Conservation (phyloP, 2,329 filamentous ascomycete genomes). For the Sclerotinia borealis region DNA sequence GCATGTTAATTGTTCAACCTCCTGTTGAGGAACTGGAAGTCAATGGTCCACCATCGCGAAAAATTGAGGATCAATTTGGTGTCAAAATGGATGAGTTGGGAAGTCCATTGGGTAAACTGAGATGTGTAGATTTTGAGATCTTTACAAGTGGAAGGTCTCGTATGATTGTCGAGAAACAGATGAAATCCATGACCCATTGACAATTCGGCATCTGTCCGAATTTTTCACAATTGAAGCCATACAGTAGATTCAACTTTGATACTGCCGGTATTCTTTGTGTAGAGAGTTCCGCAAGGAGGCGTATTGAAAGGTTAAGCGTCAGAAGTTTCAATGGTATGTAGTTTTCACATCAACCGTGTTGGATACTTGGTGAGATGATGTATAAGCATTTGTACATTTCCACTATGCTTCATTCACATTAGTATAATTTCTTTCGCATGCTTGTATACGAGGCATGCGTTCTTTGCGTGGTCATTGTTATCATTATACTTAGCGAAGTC, state of each 20-base stretch:
- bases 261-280: background rate
- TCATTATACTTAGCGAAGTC: background rate
- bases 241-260: background rate
- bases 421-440: background rate
- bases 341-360: background rate
- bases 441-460: too few relatives aligned
- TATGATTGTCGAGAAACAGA: conserved; percentile 7
- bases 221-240: background rate
- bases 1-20: conserved; percentile 9
- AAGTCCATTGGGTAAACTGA: conserved; percentile 1
- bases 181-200: background rate
- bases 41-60: background rate
- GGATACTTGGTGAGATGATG: background rate
- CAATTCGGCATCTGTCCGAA: background rate
- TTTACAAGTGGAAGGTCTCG: conserved; percentile 2
- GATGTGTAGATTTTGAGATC: conserved; percentile 8
- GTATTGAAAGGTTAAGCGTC: background rate
- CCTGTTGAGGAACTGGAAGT: conserved; percentile 2
- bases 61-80: background rate
- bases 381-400: background rate
- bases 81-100: conserved; percentile 3
- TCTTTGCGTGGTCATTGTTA: background rate
- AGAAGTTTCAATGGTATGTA: background rate
- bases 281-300: background rate
- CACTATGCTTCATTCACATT: background rate